Conservation (phyloP, 177 flowering plant species). For the Tripterygium wilfordii region DNA sequence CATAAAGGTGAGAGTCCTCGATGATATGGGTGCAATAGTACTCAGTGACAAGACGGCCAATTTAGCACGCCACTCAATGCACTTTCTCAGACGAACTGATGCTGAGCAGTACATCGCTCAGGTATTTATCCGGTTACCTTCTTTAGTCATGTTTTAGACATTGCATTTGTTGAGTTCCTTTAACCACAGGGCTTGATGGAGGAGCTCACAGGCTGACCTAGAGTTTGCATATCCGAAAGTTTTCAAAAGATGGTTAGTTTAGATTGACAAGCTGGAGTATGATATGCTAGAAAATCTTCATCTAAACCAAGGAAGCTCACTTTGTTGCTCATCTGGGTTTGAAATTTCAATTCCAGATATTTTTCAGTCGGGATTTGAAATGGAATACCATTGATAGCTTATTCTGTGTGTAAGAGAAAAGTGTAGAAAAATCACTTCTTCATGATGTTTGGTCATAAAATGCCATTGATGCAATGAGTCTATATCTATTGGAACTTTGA, state of each 20-base stretch:
- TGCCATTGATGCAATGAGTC: no score
- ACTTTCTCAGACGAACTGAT: constrained; percentile 83
- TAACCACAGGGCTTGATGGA: constrained; percentile 55
- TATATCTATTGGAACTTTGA: no score
- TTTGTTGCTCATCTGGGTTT: no score
- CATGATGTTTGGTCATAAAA: no score
- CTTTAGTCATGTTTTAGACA: not conserved
- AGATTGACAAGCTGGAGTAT: not conserved
- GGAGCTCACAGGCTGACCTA: constrained; percentile 45
- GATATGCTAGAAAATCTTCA: no score
- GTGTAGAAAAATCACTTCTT: no score
- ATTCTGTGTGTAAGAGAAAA: no score
- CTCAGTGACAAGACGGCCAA: constrained; percentile 67
- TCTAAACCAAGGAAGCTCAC: no score
- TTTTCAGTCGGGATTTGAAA: no score
- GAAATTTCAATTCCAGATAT: no score
- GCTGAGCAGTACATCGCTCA: constrained; percentile 82
- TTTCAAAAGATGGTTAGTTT: not conserved
- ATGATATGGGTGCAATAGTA: constrained; percentile 67
- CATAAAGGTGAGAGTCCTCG: constrained; percentile 82
- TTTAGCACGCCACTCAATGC: constrained; percentile 76
- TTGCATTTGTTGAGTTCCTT: not conserved
- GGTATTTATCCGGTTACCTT: constrained; percentile 24
- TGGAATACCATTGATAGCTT: no score
- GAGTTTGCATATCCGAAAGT: not conserved